A percentile compares a stretch with the other conserved stretches of the same genome.
Evolutionary conservation across 2,329 filamentous ascomycete genomes (phyloP).

Genomic region (Cercospora sp.): DNA sequence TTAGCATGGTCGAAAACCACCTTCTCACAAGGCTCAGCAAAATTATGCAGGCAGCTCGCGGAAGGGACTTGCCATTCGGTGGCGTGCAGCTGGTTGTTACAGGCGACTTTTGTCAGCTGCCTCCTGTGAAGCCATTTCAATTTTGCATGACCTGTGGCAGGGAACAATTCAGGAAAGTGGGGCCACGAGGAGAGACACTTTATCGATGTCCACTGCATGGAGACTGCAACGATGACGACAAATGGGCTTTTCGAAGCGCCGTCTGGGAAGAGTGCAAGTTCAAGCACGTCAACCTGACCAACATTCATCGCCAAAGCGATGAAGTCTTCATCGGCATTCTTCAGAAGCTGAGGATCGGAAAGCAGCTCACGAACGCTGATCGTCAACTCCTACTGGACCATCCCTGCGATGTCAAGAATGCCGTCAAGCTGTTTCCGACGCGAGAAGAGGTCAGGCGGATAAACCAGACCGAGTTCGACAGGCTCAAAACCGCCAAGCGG

Average conservation of each 20-base stretch:
- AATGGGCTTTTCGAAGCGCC: conserved; percentile 61
- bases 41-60: conserved; percentile 16
- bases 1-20: conserved; percentile 64
- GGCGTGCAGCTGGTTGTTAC: conserved; percentile 41
- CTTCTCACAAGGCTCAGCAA: conserved; percentile 52
- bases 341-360: conserved; percentile 56
- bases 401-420: conserved; percentile 30
- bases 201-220: conserved; percentile 43
- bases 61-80: conserved; percentile 33
- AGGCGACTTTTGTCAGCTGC: conserved; percentile 64
- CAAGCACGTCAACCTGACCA: conserved; percentile 53
- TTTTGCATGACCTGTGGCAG: conserved; percentile 54
- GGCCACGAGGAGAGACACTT: conserved; percentile 25
- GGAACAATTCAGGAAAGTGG: conserved; percentile 33
- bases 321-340: conserved; percentile 56
- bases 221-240: conserved; percentile 51
- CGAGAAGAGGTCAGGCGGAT: conserved; percentile 28
- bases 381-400: conserved; percentile 51
- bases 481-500: conserved; percentile 15
- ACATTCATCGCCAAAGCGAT: conserved; percentile 61
- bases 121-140: conserved; percentile 60
- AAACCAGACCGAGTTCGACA: conserved; percentile 21
- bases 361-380: conserved; percentile 43
- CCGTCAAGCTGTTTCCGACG: conserved; percentile 37
- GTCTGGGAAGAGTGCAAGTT: conserved; percentile 60